These are phyloP conservation scores for Populus hybrid DNA, from an alignment of 441 rosid genomes.

Conservation along the genomic window DNA sequence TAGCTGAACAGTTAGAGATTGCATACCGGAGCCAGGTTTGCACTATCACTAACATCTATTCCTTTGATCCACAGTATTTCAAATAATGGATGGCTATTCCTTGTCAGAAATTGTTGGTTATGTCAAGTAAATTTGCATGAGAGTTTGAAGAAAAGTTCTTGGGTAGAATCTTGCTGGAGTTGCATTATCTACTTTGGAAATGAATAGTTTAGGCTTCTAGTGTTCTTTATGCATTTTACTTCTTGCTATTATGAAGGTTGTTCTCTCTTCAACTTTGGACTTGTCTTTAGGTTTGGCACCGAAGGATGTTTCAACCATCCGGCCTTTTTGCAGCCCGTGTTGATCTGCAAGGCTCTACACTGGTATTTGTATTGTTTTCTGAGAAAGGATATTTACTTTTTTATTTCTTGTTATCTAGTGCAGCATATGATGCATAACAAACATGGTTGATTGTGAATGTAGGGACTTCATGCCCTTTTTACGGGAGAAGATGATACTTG, in stretches of 20 bases:
- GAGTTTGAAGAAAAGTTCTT: background rate
- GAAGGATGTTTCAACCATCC: conserved; percentile 92
- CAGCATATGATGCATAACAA: conserved; percentile 11
- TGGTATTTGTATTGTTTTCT: conserved; percentile 46
- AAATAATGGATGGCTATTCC: background rate
- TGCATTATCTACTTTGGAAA: background rate
- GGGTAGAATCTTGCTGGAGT: background rate
- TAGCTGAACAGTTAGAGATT: conserved; percentile 89
- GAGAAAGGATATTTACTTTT: conserved; percentile 7
- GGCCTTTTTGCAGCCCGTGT: conserved; percentile 99
- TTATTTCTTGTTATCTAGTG: conserved; percentile 13
- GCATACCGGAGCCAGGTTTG: conserved; percentile 80
- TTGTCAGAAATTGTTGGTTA: background rate
- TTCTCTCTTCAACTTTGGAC: conserved; percentile 15
- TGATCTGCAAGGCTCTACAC: conserved; percentile 84
- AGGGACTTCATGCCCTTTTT: conserved; percentile 95
- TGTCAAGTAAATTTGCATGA: background rate
- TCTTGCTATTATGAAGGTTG: background rate
- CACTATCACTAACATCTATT: conserved; percentile 4
- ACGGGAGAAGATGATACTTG: conserved; percentile 95
- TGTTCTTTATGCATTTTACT: background rate
- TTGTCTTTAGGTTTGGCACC: conserved; percentile 81
- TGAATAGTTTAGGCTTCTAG: background rate
- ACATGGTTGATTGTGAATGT: conserved; percentile 22
- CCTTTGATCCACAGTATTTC: background rate